phyloP scores from a whole-genome alignment of 371 early-diverging fungal species.

The Coemansia sp. region DNA sequence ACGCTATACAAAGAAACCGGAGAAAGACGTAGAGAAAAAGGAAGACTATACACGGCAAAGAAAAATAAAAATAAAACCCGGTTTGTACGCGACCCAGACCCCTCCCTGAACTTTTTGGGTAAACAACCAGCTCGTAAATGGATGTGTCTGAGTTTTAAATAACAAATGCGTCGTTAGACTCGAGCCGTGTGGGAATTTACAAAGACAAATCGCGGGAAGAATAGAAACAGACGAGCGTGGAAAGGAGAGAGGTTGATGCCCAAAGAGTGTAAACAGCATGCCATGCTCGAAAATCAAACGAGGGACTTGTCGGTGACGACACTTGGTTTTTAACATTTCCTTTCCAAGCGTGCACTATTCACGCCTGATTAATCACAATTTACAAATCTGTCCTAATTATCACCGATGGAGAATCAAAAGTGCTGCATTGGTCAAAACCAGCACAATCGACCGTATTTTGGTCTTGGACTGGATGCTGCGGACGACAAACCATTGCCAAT shows the following conservation, averaged over 20 bases:
- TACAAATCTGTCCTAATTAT: slow-evolving; percentile 1
- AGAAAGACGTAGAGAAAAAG: not conserved
- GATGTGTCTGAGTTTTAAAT: slow-evolving; percentile 1
- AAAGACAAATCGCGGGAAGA: not conserved
- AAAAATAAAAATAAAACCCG: too few species aligned
- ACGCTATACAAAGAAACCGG: slow-evolving; percentile 12
- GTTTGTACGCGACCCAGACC: too few species aligned
- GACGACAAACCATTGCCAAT: too few species aligned
- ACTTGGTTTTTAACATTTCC: not conserved
- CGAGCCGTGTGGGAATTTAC: not conserved
- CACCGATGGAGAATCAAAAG: not conserved
- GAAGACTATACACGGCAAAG: too few species aligned
- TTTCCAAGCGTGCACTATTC: not conserved
- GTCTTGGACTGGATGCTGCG: not conserved
- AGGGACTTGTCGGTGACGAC: not conserved
- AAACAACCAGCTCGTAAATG: not conserved
- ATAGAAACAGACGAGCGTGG: not conserved
- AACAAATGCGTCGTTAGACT: not conserved
- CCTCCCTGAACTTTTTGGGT: too few species aligned
- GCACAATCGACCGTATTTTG: slow-evolving; percentile 2
- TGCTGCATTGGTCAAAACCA: not conserved
- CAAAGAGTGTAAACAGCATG: slow-evolving; percentile 1
- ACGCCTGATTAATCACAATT: not conserved
- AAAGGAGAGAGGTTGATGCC: not conserved
- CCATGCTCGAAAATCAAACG: not conserved